A percentile compares a stretch with the other conserved stretches of the same genome.
These are phyloP conservation scores for Phyllosticta citrichinensis DNA, from an alignment of 2,329 filamentous ascomycete genomes.

Conservation along the genomic window DNA sequence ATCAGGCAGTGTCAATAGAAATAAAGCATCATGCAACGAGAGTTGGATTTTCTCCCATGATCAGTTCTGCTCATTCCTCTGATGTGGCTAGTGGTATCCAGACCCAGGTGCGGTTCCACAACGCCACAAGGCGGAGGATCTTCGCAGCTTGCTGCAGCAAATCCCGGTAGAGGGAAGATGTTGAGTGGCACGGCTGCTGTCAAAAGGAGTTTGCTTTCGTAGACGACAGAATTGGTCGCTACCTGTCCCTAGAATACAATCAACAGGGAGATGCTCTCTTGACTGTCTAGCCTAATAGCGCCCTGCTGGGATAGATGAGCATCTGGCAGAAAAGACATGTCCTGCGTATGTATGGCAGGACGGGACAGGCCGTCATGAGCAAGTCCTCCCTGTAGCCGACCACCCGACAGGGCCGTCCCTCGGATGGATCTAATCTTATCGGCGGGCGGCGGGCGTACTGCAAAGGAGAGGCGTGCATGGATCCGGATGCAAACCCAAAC, in stretches of 20 bases:
- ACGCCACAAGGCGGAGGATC: not conserved
- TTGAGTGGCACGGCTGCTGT: not conserved
- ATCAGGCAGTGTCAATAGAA: not conserved
- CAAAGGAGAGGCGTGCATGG: not conserved
- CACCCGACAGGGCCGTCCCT: not conserved
- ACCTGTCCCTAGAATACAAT: too few species aligned
- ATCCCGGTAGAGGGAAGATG: not conserved
- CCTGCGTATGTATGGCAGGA: not conserved
- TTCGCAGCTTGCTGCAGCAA: not conserved
- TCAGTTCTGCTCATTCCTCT: not conserved
- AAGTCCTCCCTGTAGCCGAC: not conserved
- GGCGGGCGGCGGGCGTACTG: not conserved
- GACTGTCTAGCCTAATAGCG: too few species aligned
- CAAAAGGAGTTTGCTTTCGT: not conserved
- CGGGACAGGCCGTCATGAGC: not conserved
- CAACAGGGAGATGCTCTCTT: too few species aligned
- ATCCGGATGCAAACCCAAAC: not conserved
- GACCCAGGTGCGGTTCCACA: not conserved
- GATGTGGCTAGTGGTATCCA: not conserved
- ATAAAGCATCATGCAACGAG: not conserved
- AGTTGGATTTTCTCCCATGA: not conserved
- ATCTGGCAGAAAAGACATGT: too few species aligned
- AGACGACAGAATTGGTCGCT: too few species aligned
- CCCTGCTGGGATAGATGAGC: too few species aligned
- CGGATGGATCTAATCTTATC: conserved; percentile 9